Evolutionary conservation across 2,329 filamentous ascomycete genomes (phyloP).

Genomic region (Aureobasidium subglaciale): DNA sequence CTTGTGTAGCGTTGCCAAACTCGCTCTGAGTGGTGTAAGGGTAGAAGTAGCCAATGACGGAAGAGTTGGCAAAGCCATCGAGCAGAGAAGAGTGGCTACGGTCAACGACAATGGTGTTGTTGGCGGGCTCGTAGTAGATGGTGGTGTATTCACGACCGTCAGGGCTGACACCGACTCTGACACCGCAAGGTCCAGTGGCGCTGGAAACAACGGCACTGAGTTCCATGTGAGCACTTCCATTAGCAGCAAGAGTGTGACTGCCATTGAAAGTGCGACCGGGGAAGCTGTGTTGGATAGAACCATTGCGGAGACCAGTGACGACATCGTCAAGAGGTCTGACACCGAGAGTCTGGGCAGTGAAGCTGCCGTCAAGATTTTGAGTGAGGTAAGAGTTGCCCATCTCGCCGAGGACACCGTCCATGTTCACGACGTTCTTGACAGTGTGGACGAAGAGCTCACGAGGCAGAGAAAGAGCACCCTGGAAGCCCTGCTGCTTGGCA

Average conservation of each 20-base stretch:
- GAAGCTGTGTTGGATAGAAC: constrained; percentile 23
- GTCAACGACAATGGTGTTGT: constrained; percentile 41
- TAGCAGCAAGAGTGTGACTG: constrained; percentile 23
- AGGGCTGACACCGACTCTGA: constrained; percentile 38
- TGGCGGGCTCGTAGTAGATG: constrained; percentile 40
- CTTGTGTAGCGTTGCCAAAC: constrained; percentile 22
- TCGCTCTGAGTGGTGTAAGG: constrained; percentile 32
- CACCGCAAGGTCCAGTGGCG: constrained; percentile 34
- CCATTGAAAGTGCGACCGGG: constrained; percentile 22
- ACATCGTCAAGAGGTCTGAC: constrained; percentile 39
- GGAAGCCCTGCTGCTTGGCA: constrained; percentile 37
- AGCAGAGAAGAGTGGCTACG: constrained; percentile 38
- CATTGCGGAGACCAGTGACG: constrained; percentile 33
- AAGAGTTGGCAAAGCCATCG: constrained; percentile 36
- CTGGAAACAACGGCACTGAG: constrained; percentile 34
- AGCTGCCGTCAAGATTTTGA: constrained; percentile 26
- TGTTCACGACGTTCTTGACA: constrained; percentile 32
- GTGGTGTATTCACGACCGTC: constrained; percentile 38
- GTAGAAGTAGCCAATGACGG: constrained; percentile 40
- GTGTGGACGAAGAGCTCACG: constrained; percentile 42
- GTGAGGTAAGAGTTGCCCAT: constrained; percentile 32
- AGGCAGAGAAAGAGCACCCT: constrained; percentile 38
- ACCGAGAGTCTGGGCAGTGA: constrained; percentile 39
- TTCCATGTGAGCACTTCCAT: constrained; percentile 34
- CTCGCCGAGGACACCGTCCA: constrained; percentile 27